Evolutionary conservation across 768 basidiomycete genomes (phyloP), one percentile per base, ranked within the genome.

Genomic region (Gloeopeniophorella convolvens): DNA sequence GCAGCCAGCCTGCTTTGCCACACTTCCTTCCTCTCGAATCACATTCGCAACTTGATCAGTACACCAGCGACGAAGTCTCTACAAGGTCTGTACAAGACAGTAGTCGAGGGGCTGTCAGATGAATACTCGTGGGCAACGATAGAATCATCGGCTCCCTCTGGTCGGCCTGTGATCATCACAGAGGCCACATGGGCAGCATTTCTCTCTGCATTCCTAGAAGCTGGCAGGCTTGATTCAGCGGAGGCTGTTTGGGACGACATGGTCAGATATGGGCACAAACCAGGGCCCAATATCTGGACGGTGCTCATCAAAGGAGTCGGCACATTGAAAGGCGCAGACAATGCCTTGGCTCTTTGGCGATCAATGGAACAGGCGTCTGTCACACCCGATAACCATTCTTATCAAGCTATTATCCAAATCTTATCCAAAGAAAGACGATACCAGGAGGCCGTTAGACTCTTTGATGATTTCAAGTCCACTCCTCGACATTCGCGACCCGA

Each of bases 221-320:
- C 74, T 54, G 70, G 75, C 31, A 68, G 75, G 26, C 68, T 69
- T 35, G 80, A 84, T 44, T 65, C 82, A 18, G 87, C 82, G 3
- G 75, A 74, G 36, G 66, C 68, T 20, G 61, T 89, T 5, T 90
- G 89, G 89, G 70, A 76, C 30, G 86, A 89, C 62, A 76, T 88
- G 68, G 45, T 68, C 15, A 58, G 64, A 31, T 66, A 73, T 18
- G 73, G 72, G 1, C 63, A 84, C 31, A 63, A 50, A 31, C 81
- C 82, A n/a, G 74, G 74, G 1, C 65, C 77, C 8, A 66, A 72
- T 23, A 75, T 79, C 42, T 92, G 89, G 89, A 87, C 78, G 9
- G 78, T 80, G 13, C 72, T 89, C 36, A 68, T 93, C 31, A 76
- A 82, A 40, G 78, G 79, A 7, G 82, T 83, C 57, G 75, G 72